Base-by-base conservation (phyloP, 2,329 filamentous ascomycete species). In the Metarhizium robertsii region DNA sequence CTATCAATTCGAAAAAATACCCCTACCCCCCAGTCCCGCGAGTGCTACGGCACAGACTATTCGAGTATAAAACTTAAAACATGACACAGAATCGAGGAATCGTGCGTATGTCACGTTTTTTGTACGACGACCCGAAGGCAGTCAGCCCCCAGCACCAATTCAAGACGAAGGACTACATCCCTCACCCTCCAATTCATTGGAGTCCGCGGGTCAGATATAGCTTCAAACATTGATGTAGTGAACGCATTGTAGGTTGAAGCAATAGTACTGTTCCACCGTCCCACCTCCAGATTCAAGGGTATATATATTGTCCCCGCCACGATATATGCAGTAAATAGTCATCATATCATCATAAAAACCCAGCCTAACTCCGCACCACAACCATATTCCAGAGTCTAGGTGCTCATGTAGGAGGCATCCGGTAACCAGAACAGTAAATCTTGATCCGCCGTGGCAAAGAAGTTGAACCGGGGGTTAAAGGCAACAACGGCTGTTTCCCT, bases 381-480 rank as follows among this genome's bases (percentile, higher is more conserved):
- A 6, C 25, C 16, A 48, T 14, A 48, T 20, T 11, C 20, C 36
- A 30, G 16, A 4, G 14, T 32, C 16, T 18, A 34, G 10, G n/a
- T 42, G 16, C 5, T 29, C 50, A 61, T 40, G 47, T 52, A 62
- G 81, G 76, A 47, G 83, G 80, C 4, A 67, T 90, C 87, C 1
- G 88, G 88, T 40, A 89, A 70, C 87, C 88, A 92, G 63, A 92
- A 89, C 20, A 89, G 72, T 58, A 90, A 75, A 54, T 96, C 91
- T 65, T 87, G 87, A 64, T 97, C 92, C 3, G 90, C 94, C 48
- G 87, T 94, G 8, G 90, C 92, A 61, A 97, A 80, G 75, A 96
- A 85, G 70, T 97, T 96, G 71, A 87, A 94, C 52, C 92, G 81
- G 30, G 92, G 94, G 67, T 96, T 97, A 69, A 91, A 94, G 25